Base-by-base conservation (phyloP, 1,284 basidiomycete genomes). In the Ustilago esculenta region DNA sequence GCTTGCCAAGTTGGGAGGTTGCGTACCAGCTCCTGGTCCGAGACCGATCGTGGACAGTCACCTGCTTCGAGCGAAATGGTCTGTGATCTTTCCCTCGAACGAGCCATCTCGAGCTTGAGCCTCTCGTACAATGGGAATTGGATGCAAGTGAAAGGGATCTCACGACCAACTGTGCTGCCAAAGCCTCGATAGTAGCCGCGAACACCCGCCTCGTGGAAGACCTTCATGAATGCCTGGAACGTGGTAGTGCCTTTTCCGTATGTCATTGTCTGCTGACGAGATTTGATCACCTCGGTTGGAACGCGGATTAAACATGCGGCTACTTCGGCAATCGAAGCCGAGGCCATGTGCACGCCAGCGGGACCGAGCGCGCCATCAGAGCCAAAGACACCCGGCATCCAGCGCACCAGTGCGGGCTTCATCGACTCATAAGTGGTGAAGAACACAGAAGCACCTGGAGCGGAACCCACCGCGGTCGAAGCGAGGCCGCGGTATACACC, bases 91-190 rank as follows among this genome's bases (percentile, higher is more conserved):
- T 50, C 50, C 18, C 47, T 57, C 2, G 71, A 68, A 12, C 60
- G 52, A 5, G 74, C 61, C 51, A 77, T 72, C 7, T 63, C 55
- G 12, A 73, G 67, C 82, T 98, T 98, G 67, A 98, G 85, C 34
- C 87, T 85, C 84, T 98, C 96, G 79, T 98, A 99, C 21, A 98
- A 83, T 0, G 96, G 96, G 81, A 98, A 99, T 82, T 99, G 96
- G 21, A 99, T 85, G 11, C 93, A 95, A 1, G 95, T 96, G 84
- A 99, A 98, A 0, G 95, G 95, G 35, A 98, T 93, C 92, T 92
- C 91, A 74, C 90, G 84, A 63, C 89, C 88, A 37, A 92, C 86
- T 0, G 90, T 92, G 51, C 87, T 88, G 0, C 88, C 88, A 75
- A 90, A 93, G 0, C 91, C 91, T 53, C 90, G 84, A 75, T 92